Evolutionary conservation across 768 basidiomycete genomes (phyloP).

Genomic region (Hygrophorus pudorinus): DNA sequence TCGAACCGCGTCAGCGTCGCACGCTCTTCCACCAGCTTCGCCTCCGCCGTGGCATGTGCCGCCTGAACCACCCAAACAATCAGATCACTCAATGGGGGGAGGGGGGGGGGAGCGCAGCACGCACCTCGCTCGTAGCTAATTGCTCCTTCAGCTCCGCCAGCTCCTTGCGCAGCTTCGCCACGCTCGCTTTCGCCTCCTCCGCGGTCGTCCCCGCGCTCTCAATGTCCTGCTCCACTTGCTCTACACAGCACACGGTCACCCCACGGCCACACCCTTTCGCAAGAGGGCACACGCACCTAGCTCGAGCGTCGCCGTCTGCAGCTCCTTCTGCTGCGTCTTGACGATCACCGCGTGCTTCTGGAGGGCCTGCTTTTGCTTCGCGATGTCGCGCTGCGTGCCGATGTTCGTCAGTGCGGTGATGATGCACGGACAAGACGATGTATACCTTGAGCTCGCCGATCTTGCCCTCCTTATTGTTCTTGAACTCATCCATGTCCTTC

Average conservation of each 20-base stretch:
- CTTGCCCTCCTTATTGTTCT: constrained; percentile 97
- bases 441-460: constrained; percentile 83
- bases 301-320: constrained; percentile 81
- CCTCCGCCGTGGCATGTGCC: constrained; percentile 54
- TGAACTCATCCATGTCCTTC: constrained; percentile 97
- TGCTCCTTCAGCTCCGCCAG: constrained; percentile 48
- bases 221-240: constrained; percentile 76
- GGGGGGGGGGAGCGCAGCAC: too few relatives aligned
- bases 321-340: constrained; percentile 83
- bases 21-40: constrained; percentile 72
- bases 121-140: constrained; percentile 36
- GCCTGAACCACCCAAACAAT: constrained; percentile 28
- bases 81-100: too few relatives aligned
- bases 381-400: constrained; percentile 54
- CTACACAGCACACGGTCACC: constrained; percentile 25
- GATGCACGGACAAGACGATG: not conserved
- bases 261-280: constrained; percentile 1
- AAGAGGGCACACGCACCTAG: constrained; percentile 45
- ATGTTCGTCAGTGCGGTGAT: not conserved
- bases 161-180: constrained; percentile 51
- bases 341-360: constrained; percentile 75
- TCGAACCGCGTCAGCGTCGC: constrained; percentile 85
- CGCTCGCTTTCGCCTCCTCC: constrained; percentile 32
- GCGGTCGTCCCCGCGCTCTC: constrained; percentile 34
- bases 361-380: constrained; percentile 68